Conservation (phyloP, 129 eudicot species). For the Glebionis coronaria region DNA sequence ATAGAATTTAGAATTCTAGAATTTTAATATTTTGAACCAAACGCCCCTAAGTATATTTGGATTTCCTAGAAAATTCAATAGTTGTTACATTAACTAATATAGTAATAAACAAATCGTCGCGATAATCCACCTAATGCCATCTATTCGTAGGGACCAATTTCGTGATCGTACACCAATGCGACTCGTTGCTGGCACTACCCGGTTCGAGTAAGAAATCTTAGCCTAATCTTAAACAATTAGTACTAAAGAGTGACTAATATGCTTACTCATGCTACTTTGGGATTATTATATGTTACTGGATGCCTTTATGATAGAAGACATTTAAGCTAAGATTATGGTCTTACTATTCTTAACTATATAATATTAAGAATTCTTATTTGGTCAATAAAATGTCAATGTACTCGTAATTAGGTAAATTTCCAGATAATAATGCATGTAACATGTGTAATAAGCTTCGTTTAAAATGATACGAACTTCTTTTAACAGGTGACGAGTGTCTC, state of each 20-base stretch:
- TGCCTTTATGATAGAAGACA: conserved; percentile 50
- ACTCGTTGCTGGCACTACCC: conserved; percentile 35
- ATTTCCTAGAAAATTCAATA: conserved; percentile 27
- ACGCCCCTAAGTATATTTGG: not conserved
- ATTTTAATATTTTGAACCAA: too few relatives aligned
- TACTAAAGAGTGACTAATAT: conserved; percentile 28
- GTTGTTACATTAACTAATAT: conserved; percentile 46
- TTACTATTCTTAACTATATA: conserved; percentile 16
- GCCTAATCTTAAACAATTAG: conserved; percentile 16
- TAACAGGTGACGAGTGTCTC: not conserved
- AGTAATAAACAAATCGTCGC: conserved; percentile 19
- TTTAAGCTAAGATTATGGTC: conserved; percentile 35
- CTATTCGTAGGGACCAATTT: conserved; percentile 12
- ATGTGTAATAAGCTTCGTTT: conserved; percentile 1
- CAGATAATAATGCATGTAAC: conserved; percentile 19
- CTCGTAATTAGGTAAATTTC: conserved; percentile 25
- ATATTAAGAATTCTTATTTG: not conserved
- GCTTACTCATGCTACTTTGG: conserved; percentile 32
- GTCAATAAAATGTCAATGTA: conserved; percentile 15
- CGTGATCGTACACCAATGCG: conserved; percentile 30
- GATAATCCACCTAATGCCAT: conserved; percentile 36
- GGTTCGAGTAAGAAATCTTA: conserved; percentile 23
- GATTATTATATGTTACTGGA: conserved; percentile 18
- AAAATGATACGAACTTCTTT: too few relatives aligned
- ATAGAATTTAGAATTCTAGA: too few relatives aligned